Percentiles rank a stretch among this genome's conserved stretches.
phyloP scores from a whole-genome alignment of 1,284 basidiomycete genomes.

The Ceratobasidium sp. region DNA sequence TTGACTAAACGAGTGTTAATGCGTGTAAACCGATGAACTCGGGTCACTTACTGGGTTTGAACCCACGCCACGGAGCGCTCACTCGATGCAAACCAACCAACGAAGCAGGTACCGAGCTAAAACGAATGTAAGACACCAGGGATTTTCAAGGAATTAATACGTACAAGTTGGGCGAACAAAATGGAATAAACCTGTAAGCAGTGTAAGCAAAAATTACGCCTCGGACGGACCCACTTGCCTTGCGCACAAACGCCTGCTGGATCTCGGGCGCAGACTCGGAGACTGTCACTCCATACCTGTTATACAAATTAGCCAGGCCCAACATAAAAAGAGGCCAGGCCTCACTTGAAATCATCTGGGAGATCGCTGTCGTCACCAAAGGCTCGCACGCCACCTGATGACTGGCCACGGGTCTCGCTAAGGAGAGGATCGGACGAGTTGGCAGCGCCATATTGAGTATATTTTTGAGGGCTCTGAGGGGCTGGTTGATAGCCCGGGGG shows the following conservation, averaged over 20 bases:
- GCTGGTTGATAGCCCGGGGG: slow-evolving; percentile 39
- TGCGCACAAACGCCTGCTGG: slow-evolving; percentile 77
- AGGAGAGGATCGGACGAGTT: slow-evolving; percentile 33
- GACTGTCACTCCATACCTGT: slow-evolving; percentile 81
- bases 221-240: slow-evolving; percentile 56
- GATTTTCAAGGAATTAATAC: slow-evolving; percentile 47
- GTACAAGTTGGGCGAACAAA: slow-evolving; percentile 77
- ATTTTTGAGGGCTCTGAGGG: slow-evolving; percentile 40
- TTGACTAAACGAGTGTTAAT: slow-evolving; percentile 57
- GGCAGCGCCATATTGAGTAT: slow-evolving; percentile 35
- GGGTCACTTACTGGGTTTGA: slow-evolving; percentile 66
- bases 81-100: slow-evolving; percentile 74
- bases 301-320: not conserved
- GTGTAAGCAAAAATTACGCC: slow-evolving; percentile 1
- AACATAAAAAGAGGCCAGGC: slow-evolving; percentile 52
- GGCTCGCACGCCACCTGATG: slow-evolving; percentile 40
- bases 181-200: slow-evolving; percentile 68
- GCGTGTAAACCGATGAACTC: slow-evolving; percentile 3
- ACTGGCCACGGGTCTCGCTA: slow-evolving; percentile 34
- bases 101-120: slow-evolving; percentile 74
- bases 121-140: slow-evolving; percentile 9
- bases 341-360: slow-evolving; percentile 84
- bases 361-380: slow-evolving; percentile 59
- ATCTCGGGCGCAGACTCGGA: slow-evolving; percentile 77
- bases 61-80: slow-evolving; percentile 70